Evolutionary conservation across 352 stramenopile genomes (phyloP), one percentile per base, ranked within the genome.

Genomic region (Saprolegnia parasitica): DNA sequence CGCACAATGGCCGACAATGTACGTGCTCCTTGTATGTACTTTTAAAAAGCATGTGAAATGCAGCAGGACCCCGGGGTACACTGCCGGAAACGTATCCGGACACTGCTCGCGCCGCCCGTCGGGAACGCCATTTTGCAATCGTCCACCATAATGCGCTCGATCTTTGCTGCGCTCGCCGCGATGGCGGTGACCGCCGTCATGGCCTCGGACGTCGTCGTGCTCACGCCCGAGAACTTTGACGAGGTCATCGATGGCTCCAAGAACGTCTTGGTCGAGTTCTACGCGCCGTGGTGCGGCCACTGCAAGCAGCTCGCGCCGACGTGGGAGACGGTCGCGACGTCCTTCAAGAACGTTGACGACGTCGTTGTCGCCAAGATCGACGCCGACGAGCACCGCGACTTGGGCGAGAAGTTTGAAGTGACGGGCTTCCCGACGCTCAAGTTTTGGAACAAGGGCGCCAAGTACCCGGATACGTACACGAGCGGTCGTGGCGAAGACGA

Each of bases 351-450:
- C 67, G 74, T 85, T 20, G 74, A 84, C 49, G 85, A 87, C 62
- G 76, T 98, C 16, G 91, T 91, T 26, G 75, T 95, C 46, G 87
- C 87, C 65, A 89, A 95, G 66, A 78, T 98, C n/a, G 93, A 98
- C 72, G 90, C 90, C 32, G 89, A 96, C 66, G 83, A 74, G 35
- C 78, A 96, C 79, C 87, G 87, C 72, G 84, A 91, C 10, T 72
- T 96, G 54, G 90, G 80, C 54, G 73, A 72, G 67, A 81, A 94
- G 75, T 97, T 84, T 74, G 90, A 83, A 56, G 86, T 98, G 11
- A 86, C 77, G 47, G 93, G 93, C n/a, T 98, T 97, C 76, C 93
- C 93, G 40, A 98, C 91, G 63, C 80, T 98, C 70, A 98, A 97
- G 83, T 96, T 89, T 71, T 96, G 97, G 76, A 77, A 82, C 0